phyloP scores from a whole-genome alignment of 2,329 filamentous ascomycete species.

The Cladophialophora psammophila region DNA sequence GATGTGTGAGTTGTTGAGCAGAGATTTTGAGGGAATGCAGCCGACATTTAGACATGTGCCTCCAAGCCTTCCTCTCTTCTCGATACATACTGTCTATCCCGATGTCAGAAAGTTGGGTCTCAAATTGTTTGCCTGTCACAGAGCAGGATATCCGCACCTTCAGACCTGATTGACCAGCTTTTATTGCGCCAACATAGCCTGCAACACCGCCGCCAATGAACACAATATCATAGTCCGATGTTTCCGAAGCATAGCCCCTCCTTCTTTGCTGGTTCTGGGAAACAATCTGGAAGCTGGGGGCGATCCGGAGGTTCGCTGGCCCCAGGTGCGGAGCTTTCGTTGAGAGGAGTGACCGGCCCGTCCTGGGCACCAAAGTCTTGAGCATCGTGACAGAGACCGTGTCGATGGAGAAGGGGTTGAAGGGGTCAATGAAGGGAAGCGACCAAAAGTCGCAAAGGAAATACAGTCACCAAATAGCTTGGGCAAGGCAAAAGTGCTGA shows the following conservation, averaged over 20 bases:
- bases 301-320: conserved; percentile 40
- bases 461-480: conserved; percentile 22
- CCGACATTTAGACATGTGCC: conserved; percentile 99
- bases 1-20: conserved; percentile 98
- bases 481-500: conserved; percentile 28
- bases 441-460: conserved; percentile 30
- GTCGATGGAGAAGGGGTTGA: background rate
- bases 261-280: conserved; percentile 35
- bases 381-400: conserved; percentile 33
- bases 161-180: conserved; percentile 94
- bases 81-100: conserved; percentile 87
- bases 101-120: conserved; percentile 26
- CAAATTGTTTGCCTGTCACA: background rate
- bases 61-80: conserved; percentile 94
- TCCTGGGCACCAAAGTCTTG: conserved; percentile 37
- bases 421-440: conserved; percentile 26
- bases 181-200: conserved; percentile 98
- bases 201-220: conserved; percentile 98
- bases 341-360: conserved; percentile 38
- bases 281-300: conserved; percentile 40
- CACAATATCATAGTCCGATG: conserved; percentile 94
- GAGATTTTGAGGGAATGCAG: conserved; percentile 98
- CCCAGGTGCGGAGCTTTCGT: conserved; percentile 37
- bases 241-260: conserved; percentile 40
- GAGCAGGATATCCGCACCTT: conserved; percentile 71